Percentiles rank a stretch among this genome's conserved stretches.
These are phyloP conservation scores for Aspergillus steynii DNA, from an alignment of 495 filamentous ascomycete species.

Conservation along the genomic window DNA sequence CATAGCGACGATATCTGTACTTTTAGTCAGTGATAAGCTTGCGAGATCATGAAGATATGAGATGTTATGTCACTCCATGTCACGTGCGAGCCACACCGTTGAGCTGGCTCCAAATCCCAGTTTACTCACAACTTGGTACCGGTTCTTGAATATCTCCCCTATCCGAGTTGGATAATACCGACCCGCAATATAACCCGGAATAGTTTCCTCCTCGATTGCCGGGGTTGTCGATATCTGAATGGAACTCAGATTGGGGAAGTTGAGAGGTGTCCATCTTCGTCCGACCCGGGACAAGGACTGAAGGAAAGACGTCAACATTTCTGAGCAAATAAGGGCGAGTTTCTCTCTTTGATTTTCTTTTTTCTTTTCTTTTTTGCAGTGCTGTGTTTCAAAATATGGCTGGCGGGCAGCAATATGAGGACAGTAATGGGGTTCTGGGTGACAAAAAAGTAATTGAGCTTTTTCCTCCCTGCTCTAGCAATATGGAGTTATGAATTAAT, in stretches of 20 bases:
- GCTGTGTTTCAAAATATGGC: no score
- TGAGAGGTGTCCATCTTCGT: slow-evolving; percentile 23
- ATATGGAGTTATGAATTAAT: no score
- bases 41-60: background rate
- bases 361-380: no score
- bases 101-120: slow-evolving; percentile 38
- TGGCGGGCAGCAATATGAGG: no score
- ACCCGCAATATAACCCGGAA: slow-evolving; percentile 31
- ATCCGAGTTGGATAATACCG: slow-evolving; percentile 37
- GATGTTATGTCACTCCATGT: slow-evolving; percentile 24
- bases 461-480: no score
- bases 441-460: no score
- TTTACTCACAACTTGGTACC: slow-evolving; percentile 40
- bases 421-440: no score
- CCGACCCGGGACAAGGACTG: slow-evolving; percentile 21
- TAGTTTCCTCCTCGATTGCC: slow-evolving; percentile 24
- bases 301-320: slow-evolving; percentile 19
- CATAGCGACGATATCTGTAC: slow-evolving; percentile 25
- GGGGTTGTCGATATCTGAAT: slow-evolving; percentile 10
- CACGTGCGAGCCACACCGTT: slow-evolving; percentile 37
- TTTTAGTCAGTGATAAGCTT: background rate
- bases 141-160: slow-evolving; percentile 37
- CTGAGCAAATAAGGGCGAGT: no score
- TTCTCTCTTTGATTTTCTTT: no score
- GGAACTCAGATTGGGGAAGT: slow-evolving; percentile 26